phyloP scores from a whole-genome alignment of 768 basidiomycete genomes.

The Russula brevipes region DNA sequence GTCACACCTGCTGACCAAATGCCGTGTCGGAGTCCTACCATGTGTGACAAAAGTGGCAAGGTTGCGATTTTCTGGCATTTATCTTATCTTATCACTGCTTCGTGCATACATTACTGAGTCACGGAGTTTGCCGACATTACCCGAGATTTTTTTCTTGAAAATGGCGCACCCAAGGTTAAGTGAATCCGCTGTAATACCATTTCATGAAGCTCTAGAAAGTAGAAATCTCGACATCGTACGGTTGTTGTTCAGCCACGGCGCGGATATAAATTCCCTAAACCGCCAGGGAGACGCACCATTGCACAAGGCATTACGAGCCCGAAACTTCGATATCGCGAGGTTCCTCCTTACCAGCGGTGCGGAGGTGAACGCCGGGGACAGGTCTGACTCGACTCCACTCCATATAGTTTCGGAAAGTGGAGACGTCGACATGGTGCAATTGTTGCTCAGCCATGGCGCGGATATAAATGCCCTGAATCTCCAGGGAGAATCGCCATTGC shows the following conservation, averaged over 20 bases:
- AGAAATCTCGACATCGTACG: background rate
- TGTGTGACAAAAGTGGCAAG: too few species aligned
- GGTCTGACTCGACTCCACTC: background rate
- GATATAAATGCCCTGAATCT: background rate
- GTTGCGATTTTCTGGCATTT: too few species aligned
- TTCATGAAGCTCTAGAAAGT: background rate
- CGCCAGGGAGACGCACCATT: background rate
- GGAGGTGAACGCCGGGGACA: background rate
- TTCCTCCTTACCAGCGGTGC: background rate
- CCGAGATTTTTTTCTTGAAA: too few species aligned
- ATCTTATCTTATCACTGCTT: too few species aligned
- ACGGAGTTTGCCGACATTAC: too few species aligned
- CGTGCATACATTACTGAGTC: too few species aligned
- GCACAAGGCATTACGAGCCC: background rate
- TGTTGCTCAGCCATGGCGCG: background rate
- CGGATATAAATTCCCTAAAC: too few species aligned
- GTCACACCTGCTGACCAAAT: too few species aligned
- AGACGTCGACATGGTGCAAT: background rate
- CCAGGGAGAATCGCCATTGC: background rate
- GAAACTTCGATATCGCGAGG: background rate
- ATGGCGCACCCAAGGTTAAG: too few species aligned
- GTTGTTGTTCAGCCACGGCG: too few species aligned
- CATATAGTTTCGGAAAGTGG: background rate
- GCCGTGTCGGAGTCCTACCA: too few species aligned
- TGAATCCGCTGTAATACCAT: too few species aligned